Percentiles rank a stretch among this genome's conserved stretches.
Conservation (phyloP, 1,284 basidiomycete genomes). For the Tilletia indica region DNA sequence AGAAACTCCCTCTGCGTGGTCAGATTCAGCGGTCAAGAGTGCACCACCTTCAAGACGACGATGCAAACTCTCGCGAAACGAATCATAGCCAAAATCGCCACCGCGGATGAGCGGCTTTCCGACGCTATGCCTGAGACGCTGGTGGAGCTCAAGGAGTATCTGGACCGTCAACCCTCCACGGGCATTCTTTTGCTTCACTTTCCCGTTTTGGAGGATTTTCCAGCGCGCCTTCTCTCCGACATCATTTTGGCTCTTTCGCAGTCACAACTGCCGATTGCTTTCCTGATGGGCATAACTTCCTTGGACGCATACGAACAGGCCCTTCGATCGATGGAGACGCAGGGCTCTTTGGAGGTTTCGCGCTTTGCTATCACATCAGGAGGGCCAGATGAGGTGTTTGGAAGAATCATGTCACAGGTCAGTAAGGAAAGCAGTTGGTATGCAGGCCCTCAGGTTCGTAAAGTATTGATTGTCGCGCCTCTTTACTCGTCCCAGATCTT, state of each 20-base stretch:
- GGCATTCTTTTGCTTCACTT: neutral
- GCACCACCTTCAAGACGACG: neutral
- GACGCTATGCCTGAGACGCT: neutral
- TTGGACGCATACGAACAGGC: neutral
- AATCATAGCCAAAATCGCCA: neutral
- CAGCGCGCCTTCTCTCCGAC: neutral
- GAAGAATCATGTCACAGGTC: neutral
- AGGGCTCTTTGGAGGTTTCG: neutral
- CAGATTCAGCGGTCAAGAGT: neutral
- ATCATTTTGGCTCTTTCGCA: neutral
- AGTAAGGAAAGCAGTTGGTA: neutral
- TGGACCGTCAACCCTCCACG: neutral
- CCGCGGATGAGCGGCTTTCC: neutral
- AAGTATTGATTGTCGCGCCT: neutral
- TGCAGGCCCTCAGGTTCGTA: no score
- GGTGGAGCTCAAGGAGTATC: neutral
- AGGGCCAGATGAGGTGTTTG: neutral
- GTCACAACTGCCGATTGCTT: neutral
- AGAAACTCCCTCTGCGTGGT: neutral
- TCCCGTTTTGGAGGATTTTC: conserved; percentile 1
- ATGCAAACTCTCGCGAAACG: neutral
- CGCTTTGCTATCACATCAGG: neutral
- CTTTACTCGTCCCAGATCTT: conserved; percentile 1
- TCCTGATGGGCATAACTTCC: neutral
- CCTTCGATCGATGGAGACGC: neutral